These are phyloP conservation scores for Boletus edulis DNA, from an alignment of 768 basidiomycete species.

Conservation along the genomic window DNA sequence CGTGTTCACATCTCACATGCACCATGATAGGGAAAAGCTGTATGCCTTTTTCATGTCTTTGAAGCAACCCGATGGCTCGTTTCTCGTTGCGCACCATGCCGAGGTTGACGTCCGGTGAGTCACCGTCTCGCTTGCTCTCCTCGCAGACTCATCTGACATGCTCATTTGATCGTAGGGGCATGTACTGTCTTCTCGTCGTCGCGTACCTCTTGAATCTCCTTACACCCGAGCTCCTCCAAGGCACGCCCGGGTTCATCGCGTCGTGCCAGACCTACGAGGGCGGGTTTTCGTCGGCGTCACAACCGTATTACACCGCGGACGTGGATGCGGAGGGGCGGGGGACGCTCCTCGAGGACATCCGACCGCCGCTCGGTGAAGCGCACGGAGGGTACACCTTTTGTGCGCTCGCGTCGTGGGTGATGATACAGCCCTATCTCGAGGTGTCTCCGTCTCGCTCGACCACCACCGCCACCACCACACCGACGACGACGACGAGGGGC, in stretches of 20 bases:
- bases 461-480: background rate
- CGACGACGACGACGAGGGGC: background rate
- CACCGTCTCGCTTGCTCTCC: background rate
- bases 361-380: slow-evolving; percentile 88
- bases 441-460: background rate
- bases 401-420: slow-evolving; percentile 78
- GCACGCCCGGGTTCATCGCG: slow-evolving; percentile 76
- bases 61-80: slow-evolving; percentile 92
- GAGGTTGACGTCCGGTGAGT: slow-evolving; percentile 92
- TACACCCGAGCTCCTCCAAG: slow-evolving; percentile 81
- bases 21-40: slow-evolving; percentile 49
- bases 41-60: slow-evolving; percentile 90
- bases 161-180: slow-evolving; percentile 48
- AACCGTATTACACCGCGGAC: slow-evolving; percentile 54
- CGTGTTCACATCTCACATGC: no score
- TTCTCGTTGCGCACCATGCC: slow-evolving; percentile 80
- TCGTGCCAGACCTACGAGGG: slow-evolving; percentile 98
- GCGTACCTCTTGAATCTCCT: slow-evolving; percentile 83
- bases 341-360: slow-evolving; percentile 42
- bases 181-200: slow-evolving; percentile 86
- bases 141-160: no score
- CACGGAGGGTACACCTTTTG: slow-evolving; percentile 99
- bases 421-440: slow-evolving; percentile 60
- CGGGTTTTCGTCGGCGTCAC: slow-evolving; percentile 81
- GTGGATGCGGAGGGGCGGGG: slow-evolving; percentile 2